Base-by-base conservation (phyloP, 768 basidiomycete genomes). In the Russula sp. region DNA sequence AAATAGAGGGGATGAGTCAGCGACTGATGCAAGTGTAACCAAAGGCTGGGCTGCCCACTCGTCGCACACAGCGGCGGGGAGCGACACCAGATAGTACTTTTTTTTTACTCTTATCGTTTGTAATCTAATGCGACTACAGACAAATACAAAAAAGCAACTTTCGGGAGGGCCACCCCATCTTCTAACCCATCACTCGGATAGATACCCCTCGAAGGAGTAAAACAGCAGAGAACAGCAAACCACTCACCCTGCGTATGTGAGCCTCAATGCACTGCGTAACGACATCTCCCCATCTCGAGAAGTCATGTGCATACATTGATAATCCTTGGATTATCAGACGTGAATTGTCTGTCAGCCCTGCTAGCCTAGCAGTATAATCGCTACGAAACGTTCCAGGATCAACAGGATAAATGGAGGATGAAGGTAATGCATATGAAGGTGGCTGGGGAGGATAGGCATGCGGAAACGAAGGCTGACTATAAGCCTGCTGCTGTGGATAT, bases 321-420 rank as follows among this genome's bases (percentile, higher is more conserved):
- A 99, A 75, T 63, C 82, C 83, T 76, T 97, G 93, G 66, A 99
- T 99, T 64, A 97, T 85, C 10, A 93, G 88, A 70, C 94, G 87
- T 67, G 94, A 96, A 76, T 98, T 99, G 79, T 94, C 86, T 55
- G 86, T 91, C 65, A 99, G 86, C 65, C 87, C 84, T 69, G 83
- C 77, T 58, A 97, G 84, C 64, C 89, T 85, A 45, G 76, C 72
- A 58, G 81, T 70, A 74, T 87, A 93, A 76, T 92, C 90, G 75
- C 85, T 83, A 66, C 92, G 84, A 72, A 93, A 93, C 42, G 81
- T 76, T 73, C 78, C 79, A 35, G 88, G 83, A 72, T 90, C 87
- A 71, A 82, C 73, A 71, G 75, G 74, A 69, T 79, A 79, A 66
- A 78, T 75, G 48, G 77, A 73, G 57, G 66, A 47, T 16, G 64